Conservation (phyloP, 78 protist genomes). For the Monosiga brevicollis region DNA sequence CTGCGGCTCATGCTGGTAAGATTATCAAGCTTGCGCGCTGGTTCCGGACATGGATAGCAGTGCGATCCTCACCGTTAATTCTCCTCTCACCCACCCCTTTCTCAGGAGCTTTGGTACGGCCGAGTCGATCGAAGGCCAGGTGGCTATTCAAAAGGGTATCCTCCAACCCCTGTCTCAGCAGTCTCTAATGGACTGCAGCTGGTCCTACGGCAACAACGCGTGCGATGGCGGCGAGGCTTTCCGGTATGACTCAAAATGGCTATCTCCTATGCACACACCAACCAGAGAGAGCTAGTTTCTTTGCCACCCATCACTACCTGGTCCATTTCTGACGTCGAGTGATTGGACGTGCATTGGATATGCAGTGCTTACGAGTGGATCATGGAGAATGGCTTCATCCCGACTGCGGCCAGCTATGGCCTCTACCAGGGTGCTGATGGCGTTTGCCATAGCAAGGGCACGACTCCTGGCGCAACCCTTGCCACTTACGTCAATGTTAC, state of each 20-base stretch:
- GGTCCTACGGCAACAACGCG: conserved; percentile 30
- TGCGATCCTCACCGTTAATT: too few species aligned
- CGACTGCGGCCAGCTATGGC: conserved; percentile 60
- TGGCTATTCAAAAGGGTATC: neutral
- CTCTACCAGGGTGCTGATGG: neutral
- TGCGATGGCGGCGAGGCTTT: conserved; percentile 56
- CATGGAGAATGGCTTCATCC: conserved; percentile 43
- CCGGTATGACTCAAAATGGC: too few species aligned
- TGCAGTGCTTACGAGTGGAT: conserved; percentile 55
- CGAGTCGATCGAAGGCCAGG: neutral
- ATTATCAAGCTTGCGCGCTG: too few species aligned
- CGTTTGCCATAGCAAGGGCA: neutral
- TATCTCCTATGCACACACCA: too few species aligned
- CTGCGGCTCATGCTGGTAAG: neutral
- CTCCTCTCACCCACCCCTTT: too few species aligned
- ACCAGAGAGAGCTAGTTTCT: too few species aligned
- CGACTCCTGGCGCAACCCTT: neutral
- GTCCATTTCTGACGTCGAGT: too few species aligned
- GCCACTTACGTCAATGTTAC: neutral
- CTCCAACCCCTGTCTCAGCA: conserved; percentile 27
- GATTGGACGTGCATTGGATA: too few species aligned
- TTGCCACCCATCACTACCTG: too few species aligned
- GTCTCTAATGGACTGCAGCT: conserved; percentile 32
- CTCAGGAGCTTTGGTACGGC: neutral
- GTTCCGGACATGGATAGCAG: too few species aligned